Base-by-base conservation (phyloP, 805 yeast species). In the Candida ponderosae region DNA sequence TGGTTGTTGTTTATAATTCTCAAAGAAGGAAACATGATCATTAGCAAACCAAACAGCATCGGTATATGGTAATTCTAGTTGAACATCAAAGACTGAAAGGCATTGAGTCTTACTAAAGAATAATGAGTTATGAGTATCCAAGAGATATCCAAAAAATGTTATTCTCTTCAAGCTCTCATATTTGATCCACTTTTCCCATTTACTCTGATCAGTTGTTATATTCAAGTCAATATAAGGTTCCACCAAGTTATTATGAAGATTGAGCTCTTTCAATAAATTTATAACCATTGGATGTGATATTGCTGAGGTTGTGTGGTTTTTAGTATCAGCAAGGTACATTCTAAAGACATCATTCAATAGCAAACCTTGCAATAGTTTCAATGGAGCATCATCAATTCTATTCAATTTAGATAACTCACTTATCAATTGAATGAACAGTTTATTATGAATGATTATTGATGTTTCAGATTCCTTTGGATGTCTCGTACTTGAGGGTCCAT, bases 181-280 rank as follows among this genome's bases (percentile, higher is more conserved):
- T 18, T 54, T 40, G 3, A 65, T 56, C 79, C 79, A 73, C 17
- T 62, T 58, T 8, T 48, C 40, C 79, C 79, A 73, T 17, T 33
- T 24, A 24, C 6, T 2, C 14, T 7, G 38, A 19, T 43, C 30
- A 32, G 42, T 43, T 18, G 23, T 19, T 21, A 24, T 38, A 18
- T 14, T n/a, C 3, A 37, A 16, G 23, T 33, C 33, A 18, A 33
- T 32, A 17, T 17, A 37, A 5, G 52, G 47, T 32, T 44, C 50
- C 23, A 33, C 28, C 28, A 41, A 30, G 18, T 41, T 31, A 15
- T 31, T 29, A 23, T 42, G 46, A 23, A 46, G 37, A 33, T 29
- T 42, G 30, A 37, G 48, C 43, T 42, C 52, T 45, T 37, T 44
- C 33, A 40, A 43, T 15, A 47, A 29, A 31, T 46, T 50, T 3